These are phyloP conservation scores for Pythium sp. DNA, from an alignment of 352 stramenopile genomes.

Conservation along the genomic window DNA sequence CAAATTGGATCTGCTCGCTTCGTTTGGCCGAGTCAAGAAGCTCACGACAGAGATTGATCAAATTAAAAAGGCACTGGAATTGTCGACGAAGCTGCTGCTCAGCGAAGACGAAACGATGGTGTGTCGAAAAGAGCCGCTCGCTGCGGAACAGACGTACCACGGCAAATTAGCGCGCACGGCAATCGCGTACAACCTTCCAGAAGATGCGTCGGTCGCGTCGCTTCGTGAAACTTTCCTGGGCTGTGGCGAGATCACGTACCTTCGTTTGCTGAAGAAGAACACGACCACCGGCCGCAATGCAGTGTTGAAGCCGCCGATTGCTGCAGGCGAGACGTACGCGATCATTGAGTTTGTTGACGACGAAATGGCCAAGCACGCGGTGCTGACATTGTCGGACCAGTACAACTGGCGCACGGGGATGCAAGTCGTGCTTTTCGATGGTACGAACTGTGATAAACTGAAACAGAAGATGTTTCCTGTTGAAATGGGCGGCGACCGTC, in stretches of 20 bases:
- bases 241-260: conserved; percentile 83
- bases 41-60: conserved; percentile 81
- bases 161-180: conserved; percentile 81
- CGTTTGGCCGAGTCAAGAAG: conserved; percentile 85
- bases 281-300: conserved; percentile 83
- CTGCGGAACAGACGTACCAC: conserved; percentile 82
- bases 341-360: conserved; percentile 89
- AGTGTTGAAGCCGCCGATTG: conserved; percentile 85
- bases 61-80: conserved; percentile 77
- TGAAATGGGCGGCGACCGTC: conserved; percentile 63
- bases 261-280: conserved; percentile 89
- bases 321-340: conserved; percentile 82
- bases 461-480: conserved; percentile 90
- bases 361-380: conserved; percentile 87
- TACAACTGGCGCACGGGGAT: conserved; percentile 88
- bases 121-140: conserved; percentile 80
- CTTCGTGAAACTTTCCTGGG: conserved; percentile 82
- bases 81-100: conserved; percentile 82
- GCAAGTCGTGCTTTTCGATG: conserved; percentile 88
- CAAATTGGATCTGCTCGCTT: conserved; percentile 80
- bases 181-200: conserved; percentile 85
- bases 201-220: conserved; percentile 82
- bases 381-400: conserved; percentile 82
- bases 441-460: conserved; percentile 85
- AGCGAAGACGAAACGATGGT: conserved; percentile 84